phyloP scores from a whole-genome alignment of 768 basidiomycete genomes.

The Suillus brevipes region DNA sequence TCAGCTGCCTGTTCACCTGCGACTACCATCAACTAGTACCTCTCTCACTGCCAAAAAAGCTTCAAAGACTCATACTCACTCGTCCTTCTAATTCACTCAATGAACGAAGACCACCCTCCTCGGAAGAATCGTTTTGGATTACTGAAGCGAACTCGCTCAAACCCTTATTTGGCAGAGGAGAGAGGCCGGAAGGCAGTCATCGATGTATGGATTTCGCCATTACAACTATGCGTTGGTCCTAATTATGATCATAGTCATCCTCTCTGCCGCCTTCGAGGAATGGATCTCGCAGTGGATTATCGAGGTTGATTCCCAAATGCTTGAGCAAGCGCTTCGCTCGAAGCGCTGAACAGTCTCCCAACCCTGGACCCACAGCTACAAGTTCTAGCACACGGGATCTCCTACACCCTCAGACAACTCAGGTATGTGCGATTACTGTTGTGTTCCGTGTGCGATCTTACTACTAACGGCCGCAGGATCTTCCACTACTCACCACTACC shows the following conservation, averaged over 20 bases:
- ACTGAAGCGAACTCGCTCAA: neutral
- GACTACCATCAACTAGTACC: no score
- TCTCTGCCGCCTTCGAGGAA: neutral
- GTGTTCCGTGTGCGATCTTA: neutral
- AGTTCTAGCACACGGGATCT: neutral
- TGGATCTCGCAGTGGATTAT: neutral
- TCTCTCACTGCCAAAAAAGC: neutral
- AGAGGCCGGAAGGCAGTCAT: neutral
- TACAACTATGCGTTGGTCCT: neutral
- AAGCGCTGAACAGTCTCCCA: neutral
- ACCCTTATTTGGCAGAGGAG: neutral
- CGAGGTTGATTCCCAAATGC: neutral
- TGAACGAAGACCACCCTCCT: neutral
- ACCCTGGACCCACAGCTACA: neutral
- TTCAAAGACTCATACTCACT: neutral
- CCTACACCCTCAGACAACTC: no score
- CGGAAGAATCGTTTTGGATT: neutral
- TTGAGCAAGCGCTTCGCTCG: neutral
- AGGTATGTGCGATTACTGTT: no score
- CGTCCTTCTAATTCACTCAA: neutral
- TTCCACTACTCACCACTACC: neutral
- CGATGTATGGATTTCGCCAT: neutral
- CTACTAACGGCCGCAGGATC: neutral
- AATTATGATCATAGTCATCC: no score
- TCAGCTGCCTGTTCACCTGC: neutral